Evolutionary conservation across 495 filamentous ascomycete genomes (phyloP).

Genomic region (Neurospora sp.): DNA sequence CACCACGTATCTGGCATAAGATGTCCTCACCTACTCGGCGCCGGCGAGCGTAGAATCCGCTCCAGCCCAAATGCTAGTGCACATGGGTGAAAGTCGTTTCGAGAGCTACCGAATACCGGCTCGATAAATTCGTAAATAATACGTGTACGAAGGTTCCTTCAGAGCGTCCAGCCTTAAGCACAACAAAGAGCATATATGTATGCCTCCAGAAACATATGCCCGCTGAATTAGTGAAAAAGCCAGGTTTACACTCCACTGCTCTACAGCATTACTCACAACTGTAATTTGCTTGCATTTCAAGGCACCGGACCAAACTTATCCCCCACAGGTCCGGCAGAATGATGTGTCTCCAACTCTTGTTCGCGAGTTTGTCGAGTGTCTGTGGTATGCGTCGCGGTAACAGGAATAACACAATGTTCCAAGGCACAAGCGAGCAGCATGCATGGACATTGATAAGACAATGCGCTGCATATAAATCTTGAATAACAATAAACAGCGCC

Average conservation of each 20-base stretch:
- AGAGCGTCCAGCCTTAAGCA: background rate
- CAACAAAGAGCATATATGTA: background rate
- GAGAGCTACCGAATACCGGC: background rate
- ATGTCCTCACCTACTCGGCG: background rate
- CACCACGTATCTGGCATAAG: background rate
- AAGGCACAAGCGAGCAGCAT: background rate
- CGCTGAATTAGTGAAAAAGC: no score
- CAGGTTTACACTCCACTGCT: no score
- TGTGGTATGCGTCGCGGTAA: background rate
- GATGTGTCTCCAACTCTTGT: background rate
- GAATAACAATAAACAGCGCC: background rate
- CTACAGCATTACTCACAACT: no score
- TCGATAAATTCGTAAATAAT: background rate
- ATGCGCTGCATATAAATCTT: background rate
- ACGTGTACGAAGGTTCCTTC: background rate
- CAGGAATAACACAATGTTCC: background rate
- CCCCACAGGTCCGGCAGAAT: background rate
- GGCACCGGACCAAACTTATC: background rate
- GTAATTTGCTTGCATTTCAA: background rate
- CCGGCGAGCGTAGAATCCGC: no score
- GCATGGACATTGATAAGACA: background rate
- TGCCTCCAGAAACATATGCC: no score
- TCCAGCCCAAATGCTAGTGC: background rate
- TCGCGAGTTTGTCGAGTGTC: background rate
- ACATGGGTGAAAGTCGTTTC: no score